Conservation (phyloP, 2,329 filamentous ascomycete genomes). For the Fusarium guadeloupense region DNA sequence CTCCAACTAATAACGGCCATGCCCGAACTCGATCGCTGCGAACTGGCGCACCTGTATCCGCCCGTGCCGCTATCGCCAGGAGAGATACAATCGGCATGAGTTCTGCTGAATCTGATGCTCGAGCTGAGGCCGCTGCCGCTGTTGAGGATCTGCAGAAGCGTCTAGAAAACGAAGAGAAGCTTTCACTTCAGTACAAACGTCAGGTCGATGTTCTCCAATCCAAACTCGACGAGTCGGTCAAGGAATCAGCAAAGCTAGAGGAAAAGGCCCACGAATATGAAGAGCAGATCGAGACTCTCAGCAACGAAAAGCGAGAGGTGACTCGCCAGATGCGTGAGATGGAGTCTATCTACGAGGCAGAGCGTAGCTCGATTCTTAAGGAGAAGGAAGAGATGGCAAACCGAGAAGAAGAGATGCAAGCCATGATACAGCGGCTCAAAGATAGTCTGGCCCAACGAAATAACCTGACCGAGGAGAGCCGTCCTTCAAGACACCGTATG, state of each 20-base stretch:
- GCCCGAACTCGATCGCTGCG: constrained; percentile 73
- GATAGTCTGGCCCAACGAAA: constrained; percentile 84
- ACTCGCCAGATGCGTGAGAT: constrained; percentile 87
- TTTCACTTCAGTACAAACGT: constrained; percentile 82
- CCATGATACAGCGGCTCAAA: constrained; percentile 90
- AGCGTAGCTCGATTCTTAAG: constrained; percentile 85
- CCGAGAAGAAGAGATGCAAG: constrained; percentile 89
- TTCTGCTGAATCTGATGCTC: constrained; percentile 74
- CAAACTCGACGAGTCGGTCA: constrained; percentile 83
- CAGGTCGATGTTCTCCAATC: constrained; percentile 86
- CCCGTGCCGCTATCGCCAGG: constrained; percentile 74
- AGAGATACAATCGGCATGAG: constrained; percentile 57
- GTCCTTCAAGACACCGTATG: constrained; percentile 64
- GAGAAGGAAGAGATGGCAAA: constrained; percentile 90
- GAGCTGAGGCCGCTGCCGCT: constrained; percentile 79
- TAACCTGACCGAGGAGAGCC: constrained; percentile 63
- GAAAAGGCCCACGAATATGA: constrained; percentile 88
- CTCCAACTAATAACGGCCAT: constrained; percentile 49
- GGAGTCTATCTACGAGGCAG: constrained; percentile 90
- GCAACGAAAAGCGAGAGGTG: constrained; percentile 85
- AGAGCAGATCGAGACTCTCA: constrained; percentile 80
- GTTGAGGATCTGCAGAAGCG: constrained; percentile 87
- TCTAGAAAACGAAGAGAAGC: constrained; percentile 80
- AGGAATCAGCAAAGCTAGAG: constrained; percentile 86
- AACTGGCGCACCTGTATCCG: constrained; percentile 73